These are phyloP conservation scores for Apiospora kogelbergensis DNA, from an alignment of 2,329 filamentous ascomycete genomes.

Conservation along the genomic window DNA sequence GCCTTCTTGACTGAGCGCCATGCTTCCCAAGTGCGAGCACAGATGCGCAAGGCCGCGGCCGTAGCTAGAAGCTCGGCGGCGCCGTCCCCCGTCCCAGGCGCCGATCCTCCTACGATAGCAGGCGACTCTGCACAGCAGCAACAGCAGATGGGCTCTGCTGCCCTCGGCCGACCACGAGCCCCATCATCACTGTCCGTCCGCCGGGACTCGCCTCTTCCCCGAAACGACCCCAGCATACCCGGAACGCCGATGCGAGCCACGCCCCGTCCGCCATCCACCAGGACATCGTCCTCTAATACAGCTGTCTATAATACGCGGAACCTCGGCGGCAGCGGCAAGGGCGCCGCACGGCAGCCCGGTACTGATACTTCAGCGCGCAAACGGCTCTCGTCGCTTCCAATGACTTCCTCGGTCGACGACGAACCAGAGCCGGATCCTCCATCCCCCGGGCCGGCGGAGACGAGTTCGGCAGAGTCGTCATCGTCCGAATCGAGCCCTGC, in stretches of 20 bases:
- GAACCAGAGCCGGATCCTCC: slow-evolving; percentile 37
- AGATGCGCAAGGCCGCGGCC: slow-evolving; percentile 75
- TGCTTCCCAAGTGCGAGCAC: slow-evolving; percentile 83
- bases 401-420: slow-evolving; percentile 32
- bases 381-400: slow-evolving; percentile 46
- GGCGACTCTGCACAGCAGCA: slow-evolving; percentile 54
- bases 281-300: slow-evolving; percentile 49
- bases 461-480: slow-evolving; percentile 30
- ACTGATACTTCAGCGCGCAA: slow-evolving; percentile 35
- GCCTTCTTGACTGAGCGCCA: slow-evolving; percentile 93
- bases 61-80: slow-evolving; percentile 56
- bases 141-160: slow-evolving; percentile 49
- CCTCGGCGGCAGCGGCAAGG: slow-evolving; percentile 33
- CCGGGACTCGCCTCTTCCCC: slow-evolving; percentile 54
- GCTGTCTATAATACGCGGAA: slow-evolving; percentile 34
- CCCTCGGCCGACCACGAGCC: slow-evolving; percentile 41
- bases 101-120: slow-evolving; percentile 40
- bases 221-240: slow-evolving; percentile 44
- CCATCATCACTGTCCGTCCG: slow-evolving; percentile 58
- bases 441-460: slow-evolving; percentile 45
- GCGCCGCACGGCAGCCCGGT: slow-evolving; percentile 25
- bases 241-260: slow-evolving; percentile 44
- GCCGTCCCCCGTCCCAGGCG: slow-evolving; percentile 56
- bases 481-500: slow-evolving; percentile 48
- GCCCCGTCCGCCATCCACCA: slow-evolving; percentile 44